A percentile compares a stretch with the other conserved stretches of the same genome.
Evolutionary conservation across 306 rosid genomes (phyloP).

Genomic region (Acmispon strigosus): DNA sequence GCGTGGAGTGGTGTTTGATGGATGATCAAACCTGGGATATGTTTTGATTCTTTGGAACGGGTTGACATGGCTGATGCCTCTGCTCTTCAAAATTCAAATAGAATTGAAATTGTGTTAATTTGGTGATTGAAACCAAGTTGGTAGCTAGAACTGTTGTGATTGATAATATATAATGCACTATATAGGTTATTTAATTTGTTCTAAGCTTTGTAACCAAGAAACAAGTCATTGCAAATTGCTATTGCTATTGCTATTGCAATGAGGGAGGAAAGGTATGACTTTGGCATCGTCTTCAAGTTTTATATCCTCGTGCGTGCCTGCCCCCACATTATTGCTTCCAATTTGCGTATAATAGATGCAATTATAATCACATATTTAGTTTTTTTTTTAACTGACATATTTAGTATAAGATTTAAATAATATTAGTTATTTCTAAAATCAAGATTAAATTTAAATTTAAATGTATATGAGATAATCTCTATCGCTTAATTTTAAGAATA

Average conservation of each 20-base stretch:
- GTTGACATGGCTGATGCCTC: constrained; percentile 38
- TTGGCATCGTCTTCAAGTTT: constrained; percentile 46
- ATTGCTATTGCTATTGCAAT: too few relatives aligned
- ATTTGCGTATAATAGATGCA: too few relatives aligned
- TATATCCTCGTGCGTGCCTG: constrained; percentile 15
- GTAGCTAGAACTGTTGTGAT: neutral
- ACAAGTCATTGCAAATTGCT: neutral
- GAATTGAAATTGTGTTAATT: constrained; percentile 1
- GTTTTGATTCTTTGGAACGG: neutral
- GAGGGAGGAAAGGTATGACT: constrained; percentile 53
- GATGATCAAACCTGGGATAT: constrained; percentile 5
- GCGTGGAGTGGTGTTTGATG: constrained; percentile 32
- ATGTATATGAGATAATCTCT: too few relatives aligned
- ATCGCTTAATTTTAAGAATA: too few relatives aligned
- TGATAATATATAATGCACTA: too few relatives aligned
- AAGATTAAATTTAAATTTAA: too few relatives aligned
- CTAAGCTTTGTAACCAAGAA: constrained; percentile 40
- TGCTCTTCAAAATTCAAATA: neutral
- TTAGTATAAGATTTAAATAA: too few relatives aligned
- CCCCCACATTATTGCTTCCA: neutral
- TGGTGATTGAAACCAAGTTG: neutral
- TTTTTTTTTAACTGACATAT: too few relatives aligned
- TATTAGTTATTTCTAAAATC: too few relatives aligned
- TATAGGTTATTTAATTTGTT: too few relatives aligned
- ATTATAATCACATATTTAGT: too few relatives aligned